Evolutionary conservation across 768 basidiomycete species (phyloP).

Genomic region (Phaffia tasmanica): DNA sequence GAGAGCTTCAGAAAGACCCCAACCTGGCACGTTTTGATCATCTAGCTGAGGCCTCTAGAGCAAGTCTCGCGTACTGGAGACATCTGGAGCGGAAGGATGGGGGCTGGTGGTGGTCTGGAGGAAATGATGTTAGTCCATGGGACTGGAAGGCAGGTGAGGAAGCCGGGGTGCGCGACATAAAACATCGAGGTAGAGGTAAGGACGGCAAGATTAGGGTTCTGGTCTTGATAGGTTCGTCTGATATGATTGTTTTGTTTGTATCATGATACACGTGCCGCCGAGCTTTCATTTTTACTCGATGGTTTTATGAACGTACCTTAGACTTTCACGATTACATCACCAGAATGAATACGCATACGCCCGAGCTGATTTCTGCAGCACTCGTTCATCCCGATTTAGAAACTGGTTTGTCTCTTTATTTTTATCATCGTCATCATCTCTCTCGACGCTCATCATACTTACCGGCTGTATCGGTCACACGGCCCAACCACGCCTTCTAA

Average conservation of each 20-base stretch:
- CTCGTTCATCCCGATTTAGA: conserved; percentile 34
- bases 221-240: conserved; percentile 35
- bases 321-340: conserved; percentile 37
- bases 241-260: neutral
- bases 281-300: neutral
- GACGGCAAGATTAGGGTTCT: conserved; percentile 30
- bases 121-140: conserved; percentile 2
- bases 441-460: too few relatives aligned
- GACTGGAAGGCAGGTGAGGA: neutral
- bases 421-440: too few relatives aligned
- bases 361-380: conserved; percentile 38
- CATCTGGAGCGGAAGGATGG: too few relatives aligned
- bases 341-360: conserved; percentile 38
- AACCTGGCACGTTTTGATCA: too few relatives aligned
- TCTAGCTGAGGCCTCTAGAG: too few relatives aligned
- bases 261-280: neutral
- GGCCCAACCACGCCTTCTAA: too few relatives aligned
- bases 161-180: neutral
- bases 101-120: conserved; percentile 1
- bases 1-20: too few relatives aligned
- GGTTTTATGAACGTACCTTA: conserved; percentile 9
- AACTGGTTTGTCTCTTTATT: too few relatives aligned
- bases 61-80: too few relatives aligned
- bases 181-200: conserved; percentile 18
- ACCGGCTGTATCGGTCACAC: too few relatives aligned